Conservation (phyloP, 2,329 filamentous ascomycete species). For the Colletotrichum cordylinicola region DNA sequence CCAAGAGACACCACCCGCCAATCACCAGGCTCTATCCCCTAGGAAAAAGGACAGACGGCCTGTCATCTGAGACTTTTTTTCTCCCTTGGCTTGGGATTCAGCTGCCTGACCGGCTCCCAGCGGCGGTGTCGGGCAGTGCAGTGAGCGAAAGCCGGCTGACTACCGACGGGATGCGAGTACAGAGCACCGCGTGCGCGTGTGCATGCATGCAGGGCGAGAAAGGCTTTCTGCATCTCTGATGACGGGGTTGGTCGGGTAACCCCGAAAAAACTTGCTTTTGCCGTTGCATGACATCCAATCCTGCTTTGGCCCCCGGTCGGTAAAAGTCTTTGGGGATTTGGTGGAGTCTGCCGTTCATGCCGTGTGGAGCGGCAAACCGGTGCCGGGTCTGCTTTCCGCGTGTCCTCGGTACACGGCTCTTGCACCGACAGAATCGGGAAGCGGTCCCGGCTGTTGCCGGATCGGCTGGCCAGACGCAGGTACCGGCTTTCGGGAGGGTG, state of each 20-base stretch:
- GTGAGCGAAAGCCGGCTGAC: neutral
- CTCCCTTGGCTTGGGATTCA: neutral
- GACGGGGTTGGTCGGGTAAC: neutral
- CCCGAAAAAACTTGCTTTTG: neutral
- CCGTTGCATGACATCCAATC: neutral
- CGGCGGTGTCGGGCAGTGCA: neutral
- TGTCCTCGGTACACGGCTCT: fast-evolving
- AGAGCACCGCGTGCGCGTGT: neutral
- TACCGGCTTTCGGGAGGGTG: neutral
- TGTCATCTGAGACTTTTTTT: neutral
- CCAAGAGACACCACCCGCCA: neutral
- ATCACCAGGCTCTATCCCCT: neutral
- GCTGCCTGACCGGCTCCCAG: neutral
- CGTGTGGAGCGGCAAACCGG: neutral
- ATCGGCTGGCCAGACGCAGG: neutral
- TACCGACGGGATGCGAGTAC: neutral
- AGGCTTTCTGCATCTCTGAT: neutral
- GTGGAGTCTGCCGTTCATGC: neutral
- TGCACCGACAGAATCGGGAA: neutral
- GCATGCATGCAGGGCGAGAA: neutral
- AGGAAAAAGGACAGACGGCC: neutral
- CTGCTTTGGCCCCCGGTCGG: neutral
- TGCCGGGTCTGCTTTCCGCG: fast-evolving
- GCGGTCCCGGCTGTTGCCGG: neutral
- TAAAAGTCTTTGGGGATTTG: neutral